Conservation (phyloP, 352 stramenopile genomes). For the Pythium rishiriense region DNA sequence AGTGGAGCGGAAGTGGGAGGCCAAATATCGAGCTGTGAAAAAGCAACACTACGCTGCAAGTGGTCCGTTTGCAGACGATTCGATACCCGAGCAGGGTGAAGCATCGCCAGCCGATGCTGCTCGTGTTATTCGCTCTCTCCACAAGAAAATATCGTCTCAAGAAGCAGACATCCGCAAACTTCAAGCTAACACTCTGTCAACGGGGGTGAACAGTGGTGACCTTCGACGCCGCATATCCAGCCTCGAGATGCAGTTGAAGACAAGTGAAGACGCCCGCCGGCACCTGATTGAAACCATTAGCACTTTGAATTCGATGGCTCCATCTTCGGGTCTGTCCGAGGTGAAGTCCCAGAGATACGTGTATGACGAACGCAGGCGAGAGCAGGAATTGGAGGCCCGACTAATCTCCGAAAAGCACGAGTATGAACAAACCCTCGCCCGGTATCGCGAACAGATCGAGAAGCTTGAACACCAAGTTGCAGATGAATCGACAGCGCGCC, state of each 20-base stretch:
- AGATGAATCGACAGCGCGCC: constrained; percentile 24
- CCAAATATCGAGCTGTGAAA: constrained; percentile 58
- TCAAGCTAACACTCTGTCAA: background rate
- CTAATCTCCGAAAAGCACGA: constrained; percentile 7
- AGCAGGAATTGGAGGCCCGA: constrained; percentile 18
- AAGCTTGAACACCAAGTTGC: constrained; percentile 33
- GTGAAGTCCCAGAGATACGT: background rate
- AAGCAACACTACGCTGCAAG: constrained; percentile 37
- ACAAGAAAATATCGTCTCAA: constrained; percentile 23
- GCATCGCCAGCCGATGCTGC: constrained; percentile 10
- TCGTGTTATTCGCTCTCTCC: constrained; percentile 18
- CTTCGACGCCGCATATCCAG: constrained; percentile 27
- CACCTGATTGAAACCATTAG: constrained; percentile 60
- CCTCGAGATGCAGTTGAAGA: constrained; percentile 56
- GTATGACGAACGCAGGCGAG: background rate
- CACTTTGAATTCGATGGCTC: constrained; percentile 32
- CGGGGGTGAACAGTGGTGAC: constrained; percentile 7
- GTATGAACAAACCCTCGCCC: constrained; percentile 5
- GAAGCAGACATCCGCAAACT: constrained; percentile 28
- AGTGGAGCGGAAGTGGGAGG: constrained; percentile 71
- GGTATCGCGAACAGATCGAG: constrained; percentile 23
- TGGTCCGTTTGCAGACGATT: constrained; percentile 4
- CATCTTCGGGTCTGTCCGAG: background rate
- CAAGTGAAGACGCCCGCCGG: constrained; percentile 66
- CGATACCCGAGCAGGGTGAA: background rate